phyloP scores from a whole-genome alignment of 2,329 filamentous ascomycete species.

The Alternaria consortialis region DNA sequence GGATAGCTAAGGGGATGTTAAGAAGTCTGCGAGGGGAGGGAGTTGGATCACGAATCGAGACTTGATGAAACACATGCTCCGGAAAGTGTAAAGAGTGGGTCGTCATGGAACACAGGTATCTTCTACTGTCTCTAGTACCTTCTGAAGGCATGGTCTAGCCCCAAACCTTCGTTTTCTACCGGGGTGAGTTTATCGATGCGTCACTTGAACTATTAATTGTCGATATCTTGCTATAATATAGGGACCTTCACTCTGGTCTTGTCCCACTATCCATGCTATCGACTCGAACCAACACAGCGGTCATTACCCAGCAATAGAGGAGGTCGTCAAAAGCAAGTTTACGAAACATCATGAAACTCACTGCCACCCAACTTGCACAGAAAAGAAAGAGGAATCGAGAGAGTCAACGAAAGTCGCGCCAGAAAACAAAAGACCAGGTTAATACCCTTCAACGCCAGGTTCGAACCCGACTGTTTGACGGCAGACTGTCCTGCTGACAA shows the following conservation, averaged over 20 bases:
- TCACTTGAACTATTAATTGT: not conserved
- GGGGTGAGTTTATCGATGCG: not conserved
- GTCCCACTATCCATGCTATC: conserved; percentile 3
- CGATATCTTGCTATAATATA: not conserved
- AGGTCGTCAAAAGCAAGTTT: not conserved
- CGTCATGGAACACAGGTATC: no score
- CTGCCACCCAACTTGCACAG: conserved; percentile 1
- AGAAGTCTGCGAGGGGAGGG: no score
- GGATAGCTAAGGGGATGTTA: not conserved
- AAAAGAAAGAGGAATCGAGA: conserved; percentile 15
- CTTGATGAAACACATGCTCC: not conserved
- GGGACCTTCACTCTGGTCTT: not conserved
- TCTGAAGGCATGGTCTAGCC: no score
- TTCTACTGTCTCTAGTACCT: no score
- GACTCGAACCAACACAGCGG: not conserved
- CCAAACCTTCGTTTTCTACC: not conserved
- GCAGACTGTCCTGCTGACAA: conserved; percentile 10
- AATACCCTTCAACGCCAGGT: conserved; percentile 14
- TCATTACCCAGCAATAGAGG: conserved; percentile 2
- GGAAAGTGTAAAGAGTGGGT: no score
- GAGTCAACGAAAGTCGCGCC: conserved; percentile 12
- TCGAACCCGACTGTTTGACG: conserved; percentile 4
- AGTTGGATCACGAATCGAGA: not conserved
- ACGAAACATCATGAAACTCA: conserved; percentile 3
- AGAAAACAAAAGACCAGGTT: conserved; percentile 16